Percentiles rank a stretch among this genome's conserved stretches.
Conservation (phyloP, 306 rosid species). For the Malus orientalis region DNA sequence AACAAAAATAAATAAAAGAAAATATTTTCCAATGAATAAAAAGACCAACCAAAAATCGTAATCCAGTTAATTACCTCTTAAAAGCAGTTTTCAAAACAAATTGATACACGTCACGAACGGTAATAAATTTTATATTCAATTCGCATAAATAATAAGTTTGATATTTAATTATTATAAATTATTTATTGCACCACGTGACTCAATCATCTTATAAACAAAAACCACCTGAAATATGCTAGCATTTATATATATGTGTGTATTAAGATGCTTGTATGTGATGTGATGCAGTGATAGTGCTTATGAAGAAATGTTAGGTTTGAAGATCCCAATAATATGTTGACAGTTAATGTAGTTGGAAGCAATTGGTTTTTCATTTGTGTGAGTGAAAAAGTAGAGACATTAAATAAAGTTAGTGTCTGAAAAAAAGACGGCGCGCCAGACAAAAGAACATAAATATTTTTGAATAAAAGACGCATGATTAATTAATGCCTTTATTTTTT, state of each 20-base stretch:
- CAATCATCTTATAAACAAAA: not conserved
- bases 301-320: not conserved
- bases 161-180: no score
- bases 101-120: not conserved
- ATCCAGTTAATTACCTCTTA: not conserved
- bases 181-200: not conserved
- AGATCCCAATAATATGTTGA: not conserved
- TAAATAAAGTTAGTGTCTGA: not conserved
- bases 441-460: not conserved
- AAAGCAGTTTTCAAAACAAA: not conserved
- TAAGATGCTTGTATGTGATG: not conserved
- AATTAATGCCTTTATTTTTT: not conserved
- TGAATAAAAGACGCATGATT: not conserved
- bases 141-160: fast-evolving
- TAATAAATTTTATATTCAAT: no score
- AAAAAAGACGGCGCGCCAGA: not conserved
- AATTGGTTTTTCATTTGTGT: not conserved
- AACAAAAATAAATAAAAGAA: not conserved
- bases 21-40: not conserved
- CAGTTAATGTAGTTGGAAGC: not conserved
- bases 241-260: not conserved
- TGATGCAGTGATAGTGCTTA: not conserved
- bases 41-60: not conserved
- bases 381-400: not conserved
- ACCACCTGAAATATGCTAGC: not conserved